These are phyloP conservation scores for Backusella morwellensis DNA, from an alignment of 192 early-diverging fungal species.

Conservation along the genomic window DNA sequence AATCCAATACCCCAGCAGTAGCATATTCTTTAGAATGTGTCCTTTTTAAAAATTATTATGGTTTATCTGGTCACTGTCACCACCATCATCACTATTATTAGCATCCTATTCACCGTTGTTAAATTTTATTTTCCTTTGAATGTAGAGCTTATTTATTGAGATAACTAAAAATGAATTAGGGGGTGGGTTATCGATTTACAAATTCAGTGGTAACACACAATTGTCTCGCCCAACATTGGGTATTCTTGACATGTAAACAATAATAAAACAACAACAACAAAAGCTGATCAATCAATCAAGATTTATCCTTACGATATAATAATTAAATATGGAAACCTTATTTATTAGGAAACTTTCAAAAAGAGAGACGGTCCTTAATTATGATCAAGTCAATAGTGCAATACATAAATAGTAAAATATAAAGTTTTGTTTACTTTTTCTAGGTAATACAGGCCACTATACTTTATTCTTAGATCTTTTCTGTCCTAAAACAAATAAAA, in stretches of 20 bases:
- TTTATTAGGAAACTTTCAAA: background rate
- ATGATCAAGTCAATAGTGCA: background rate
- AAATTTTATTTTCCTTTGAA: background rate
- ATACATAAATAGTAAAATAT: background rate
- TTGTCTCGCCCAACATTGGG: background rate
- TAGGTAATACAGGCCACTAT: background rate
- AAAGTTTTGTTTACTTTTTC: background rate
- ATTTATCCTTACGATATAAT: background rate
- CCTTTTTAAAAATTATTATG: background rate
- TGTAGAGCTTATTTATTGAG: background rate
- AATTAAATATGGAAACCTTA: background rate
- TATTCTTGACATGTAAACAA: background rate
- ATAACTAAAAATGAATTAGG: background rate
- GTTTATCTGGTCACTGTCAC: background rate
- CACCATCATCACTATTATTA: background rate
- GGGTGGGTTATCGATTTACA: background rate
- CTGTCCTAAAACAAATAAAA: no score
- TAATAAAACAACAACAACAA: background rate
- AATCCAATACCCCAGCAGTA: background rate
- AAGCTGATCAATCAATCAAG: background rate
- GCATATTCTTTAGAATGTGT: background rate
- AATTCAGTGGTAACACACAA: background rate
- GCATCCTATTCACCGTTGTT: background rate
- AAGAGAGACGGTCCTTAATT: background rate
- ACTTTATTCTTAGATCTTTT: no score